Percentiles rank a stretch among this genome's conserved stretches.
Conservation (phyloP, 805 yeast species). For the Clavispora phyllophila region DNA sequence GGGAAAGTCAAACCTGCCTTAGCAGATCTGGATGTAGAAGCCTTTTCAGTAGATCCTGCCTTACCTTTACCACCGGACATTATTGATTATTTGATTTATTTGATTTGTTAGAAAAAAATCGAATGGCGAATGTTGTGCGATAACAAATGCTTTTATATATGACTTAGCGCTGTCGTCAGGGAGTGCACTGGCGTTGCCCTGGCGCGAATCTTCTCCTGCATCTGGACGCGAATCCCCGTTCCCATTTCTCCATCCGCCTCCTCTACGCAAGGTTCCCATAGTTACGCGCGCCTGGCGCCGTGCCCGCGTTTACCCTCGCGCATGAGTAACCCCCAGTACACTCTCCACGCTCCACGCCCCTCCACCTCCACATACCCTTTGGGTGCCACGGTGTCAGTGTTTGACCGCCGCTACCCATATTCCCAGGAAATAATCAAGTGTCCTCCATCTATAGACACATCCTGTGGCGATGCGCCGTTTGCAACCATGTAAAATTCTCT, state of each 20-base stretch:
- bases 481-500: too few species aligned
- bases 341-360: conserved; percentile 1
- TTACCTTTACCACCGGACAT: conserved; percentile 30
- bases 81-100: conserved; percentile 7
- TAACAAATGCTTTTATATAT: conserved; percentile 6
- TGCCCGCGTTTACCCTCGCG: conserved; percentile 6
- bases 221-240: conserved; percentile 3
- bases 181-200: conserved; percentile 5
- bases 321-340: conserved; percentile 2
- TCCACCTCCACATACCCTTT: neutral
- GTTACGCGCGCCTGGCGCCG: conserved; percentile 11
- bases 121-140: conserved; percentile 6
- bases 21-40: conserved; percentile 45
- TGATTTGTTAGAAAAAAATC: conserved; percentile 3
- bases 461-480: too few species aligned
- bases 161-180: conserved; percentile 2
- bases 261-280: conserved; percentile 10
- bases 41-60: conserved; percentile 45
- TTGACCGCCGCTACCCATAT: too few species aligned
- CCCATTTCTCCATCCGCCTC: conserved; percentile 10
- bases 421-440: too few species aligned
- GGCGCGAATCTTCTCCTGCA: conserved; percentile 9
- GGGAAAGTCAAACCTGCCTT: conserved; percentile 49
- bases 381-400: neutral
- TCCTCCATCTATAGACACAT: too few species aligned